A percentile compares a stretch with the other conserved stretches of the same genome.
Conservation (phyloP, 805 yeast species). For the Sungouiella thailandica region DNA sequence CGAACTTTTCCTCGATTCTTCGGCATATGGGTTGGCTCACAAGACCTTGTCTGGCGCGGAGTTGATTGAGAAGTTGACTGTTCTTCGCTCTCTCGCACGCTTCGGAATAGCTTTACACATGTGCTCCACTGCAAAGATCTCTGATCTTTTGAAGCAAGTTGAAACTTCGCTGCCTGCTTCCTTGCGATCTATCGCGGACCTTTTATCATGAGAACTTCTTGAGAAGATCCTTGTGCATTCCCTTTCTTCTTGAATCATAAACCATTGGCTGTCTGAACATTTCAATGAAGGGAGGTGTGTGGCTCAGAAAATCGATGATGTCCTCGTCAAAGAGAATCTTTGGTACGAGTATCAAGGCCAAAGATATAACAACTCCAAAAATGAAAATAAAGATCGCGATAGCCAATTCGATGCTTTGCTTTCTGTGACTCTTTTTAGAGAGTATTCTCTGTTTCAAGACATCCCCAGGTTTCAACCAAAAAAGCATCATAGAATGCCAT, state of each 20-base stretch:
- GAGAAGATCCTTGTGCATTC: constrained; percentile 22
- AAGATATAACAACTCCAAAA: constrained; percentile 26
- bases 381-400: not conserved
- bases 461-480: constrained; percentile 60
- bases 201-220: constrained; percentile 3
- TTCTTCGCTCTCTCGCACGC: not conserved
- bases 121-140: constrained; percentile 17
- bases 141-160: constrained; percentile 1
- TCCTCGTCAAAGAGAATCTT: constrained; percentile 36
- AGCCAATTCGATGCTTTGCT: not conserved
- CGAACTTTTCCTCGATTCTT: constrained; percentile 44
- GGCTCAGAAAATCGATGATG: not conserved
- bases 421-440: constrained; percentile 23
- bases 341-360: constrained; percentile 21
- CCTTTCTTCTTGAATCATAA: constrained; percentile 23
- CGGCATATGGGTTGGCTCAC: constrained; percentile 11
- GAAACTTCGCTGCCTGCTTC: not conserved
- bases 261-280: constrained; percentile 41
- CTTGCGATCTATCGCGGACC: not conserved
- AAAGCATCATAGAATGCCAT: constrained; percentile 61
- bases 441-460: constrained; percentile 46
- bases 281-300: not conserved
- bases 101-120: constrained; percentile 23
- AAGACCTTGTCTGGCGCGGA: constrained; percentile 2
- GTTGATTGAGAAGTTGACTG: not conserved